Base-by-base conservation (phyloP, 2,329 filamentous ascomycete species). In the Tolypocladium sp. region DNA sequence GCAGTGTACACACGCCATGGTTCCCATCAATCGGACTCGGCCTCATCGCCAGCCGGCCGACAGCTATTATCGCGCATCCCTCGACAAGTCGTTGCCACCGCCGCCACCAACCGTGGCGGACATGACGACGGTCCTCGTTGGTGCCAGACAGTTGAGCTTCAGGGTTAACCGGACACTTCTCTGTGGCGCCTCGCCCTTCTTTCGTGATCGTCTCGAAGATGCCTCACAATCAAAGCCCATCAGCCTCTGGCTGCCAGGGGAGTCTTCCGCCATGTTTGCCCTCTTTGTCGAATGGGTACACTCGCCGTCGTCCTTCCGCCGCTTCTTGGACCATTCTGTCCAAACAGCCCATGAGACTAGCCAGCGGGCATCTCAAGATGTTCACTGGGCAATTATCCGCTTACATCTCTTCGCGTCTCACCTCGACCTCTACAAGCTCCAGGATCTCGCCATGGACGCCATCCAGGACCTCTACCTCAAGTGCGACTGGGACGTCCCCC, bases 381-480 rank as follows among this genome's bases (percentile, higher is more conserved):
- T 84, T 5, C 82, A 83, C 68, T 84, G 81, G 79, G 78, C 79
- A 60, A 73, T 85, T 8, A 78, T 84, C 57, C 77, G 77, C 41
- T 73, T 85, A 15, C 82, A 85, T 65, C 74, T 85, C 57, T 85
- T 85, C 69, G 82, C 82, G 51, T 77, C 81, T 4, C 72, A 76
- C 58, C 76, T 82, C 63, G 75, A 75, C 55, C 71, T 84, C 4
- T 69, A 76, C 35, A 73, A 74, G 10, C 74, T 85, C 10, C 82
- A 85, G 65, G 82, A 85, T 67, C 70, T 76, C 22, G 76, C 80
- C 66, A 84, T 84, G 77, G 82, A 85, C 63, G 78, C 79, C 42
- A 70, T 85, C 22, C 82, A 85, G 68, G 82, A 85, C 64, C 69
- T 85, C 20, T 84, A 85, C 66, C 79, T 85, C 44, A 76, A 77